Conservation (phyloP, 2,329 filamentous ascomycete genomes). For the Fusarium nygamai region DNA sequence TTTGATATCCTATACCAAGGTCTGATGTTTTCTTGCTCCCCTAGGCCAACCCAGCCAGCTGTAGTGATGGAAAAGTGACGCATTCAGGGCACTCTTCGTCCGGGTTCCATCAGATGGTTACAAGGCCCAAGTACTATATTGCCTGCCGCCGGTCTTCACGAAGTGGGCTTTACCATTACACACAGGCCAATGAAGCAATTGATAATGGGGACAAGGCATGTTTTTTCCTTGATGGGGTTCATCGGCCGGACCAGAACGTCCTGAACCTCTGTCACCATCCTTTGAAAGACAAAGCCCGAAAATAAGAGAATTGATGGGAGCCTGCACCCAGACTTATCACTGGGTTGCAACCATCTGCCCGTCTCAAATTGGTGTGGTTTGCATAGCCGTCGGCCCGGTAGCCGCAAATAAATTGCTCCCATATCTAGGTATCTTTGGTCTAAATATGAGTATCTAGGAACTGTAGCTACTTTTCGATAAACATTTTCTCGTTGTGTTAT, state of each 20-base stretch:
- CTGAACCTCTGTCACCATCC: slow-evolving; percentile 10
- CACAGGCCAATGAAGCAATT: slow-evolving; percentile 26
- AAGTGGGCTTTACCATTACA: slow-evolving; percentile 29
- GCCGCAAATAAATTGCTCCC: slow-evolving; percentile 2
- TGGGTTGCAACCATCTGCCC: slow-evolving; percentile 10
- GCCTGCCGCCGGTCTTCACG: not conserved
- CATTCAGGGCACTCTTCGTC: slow-evolving; percentile 13
- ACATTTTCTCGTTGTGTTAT: not conserved
- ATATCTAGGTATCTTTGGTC: not conserved
- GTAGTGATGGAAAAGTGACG: slow-evolving; percentile 28
- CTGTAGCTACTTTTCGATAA: not conserved
- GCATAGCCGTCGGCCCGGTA: slow-evolving; percentile 26
- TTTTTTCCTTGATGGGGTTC: slow-evolving; percentile 26
- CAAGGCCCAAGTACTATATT: slow-evolving; percentile 11
- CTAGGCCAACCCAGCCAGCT: not conserved
- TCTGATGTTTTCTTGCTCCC: not conserved
- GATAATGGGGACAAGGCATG: slow-evolving; percentile 26
- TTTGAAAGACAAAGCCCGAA: slow-evolving; percentile 1
- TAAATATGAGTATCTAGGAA: not conserved
- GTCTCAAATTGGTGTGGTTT: not conserved
- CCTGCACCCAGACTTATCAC: not conserved
- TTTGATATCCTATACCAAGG: not conserved
- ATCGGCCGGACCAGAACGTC: slow-evolving; percentile 39
- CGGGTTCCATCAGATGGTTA: not conserved
- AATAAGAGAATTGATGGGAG: not conserved